A percentile compares a stretch with the other conserved stretches of the same genome.
Evolutionary conservation across 176 grass and related monocot genomes (phyloP).

Genomic region (Aegilops sharonensis): DNA sequence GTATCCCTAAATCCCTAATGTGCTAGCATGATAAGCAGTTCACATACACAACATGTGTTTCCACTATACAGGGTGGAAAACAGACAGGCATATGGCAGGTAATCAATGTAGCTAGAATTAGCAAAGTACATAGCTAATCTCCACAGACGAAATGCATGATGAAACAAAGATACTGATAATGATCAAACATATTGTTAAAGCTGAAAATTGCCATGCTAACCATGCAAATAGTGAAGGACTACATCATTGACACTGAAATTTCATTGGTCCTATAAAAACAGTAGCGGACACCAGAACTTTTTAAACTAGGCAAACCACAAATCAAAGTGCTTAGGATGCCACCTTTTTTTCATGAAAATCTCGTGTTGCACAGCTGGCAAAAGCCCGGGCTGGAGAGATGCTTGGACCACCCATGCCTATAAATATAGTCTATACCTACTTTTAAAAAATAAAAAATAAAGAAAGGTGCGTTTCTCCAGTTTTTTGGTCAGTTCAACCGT

Average conservation of each 20-base stretch:
- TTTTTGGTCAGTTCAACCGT: no score
- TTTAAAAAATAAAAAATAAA: no score
- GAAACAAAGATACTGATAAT: neutral
- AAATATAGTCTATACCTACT: neutral
- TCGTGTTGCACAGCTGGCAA: neutral
- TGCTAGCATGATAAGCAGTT: neutral
- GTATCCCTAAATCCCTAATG: neutral
- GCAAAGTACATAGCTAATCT: neutral
- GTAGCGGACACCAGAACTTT: neutral
- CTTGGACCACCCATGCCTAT: neutral
- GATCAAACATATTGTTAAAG: neutral
- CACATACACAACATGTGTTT: neutral
- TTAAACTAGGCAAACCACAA: neutral
- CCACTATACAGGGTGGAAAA: neutral
- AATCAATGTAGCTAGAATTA: constrained; percentile 10
- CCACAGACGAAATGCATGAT: neutral
- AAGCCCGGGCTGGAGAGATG: neutral
- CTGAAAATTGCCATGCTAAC: neutral
- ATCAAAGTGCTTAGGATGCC: constrained; percentile 1
- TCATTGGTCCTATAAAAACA: neutral
- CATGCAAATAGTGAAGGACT: constrained; percentile 7
- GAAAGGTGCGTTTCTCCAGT: no score
- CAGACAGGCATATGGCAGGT: neutral
- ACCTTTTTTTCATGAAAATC: neutral
- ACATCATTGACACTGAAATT: neutral